phyloP scores from a whole-genome alignment of 78 protist genomes.

The Mantamonas sphyraenae region DNA sequence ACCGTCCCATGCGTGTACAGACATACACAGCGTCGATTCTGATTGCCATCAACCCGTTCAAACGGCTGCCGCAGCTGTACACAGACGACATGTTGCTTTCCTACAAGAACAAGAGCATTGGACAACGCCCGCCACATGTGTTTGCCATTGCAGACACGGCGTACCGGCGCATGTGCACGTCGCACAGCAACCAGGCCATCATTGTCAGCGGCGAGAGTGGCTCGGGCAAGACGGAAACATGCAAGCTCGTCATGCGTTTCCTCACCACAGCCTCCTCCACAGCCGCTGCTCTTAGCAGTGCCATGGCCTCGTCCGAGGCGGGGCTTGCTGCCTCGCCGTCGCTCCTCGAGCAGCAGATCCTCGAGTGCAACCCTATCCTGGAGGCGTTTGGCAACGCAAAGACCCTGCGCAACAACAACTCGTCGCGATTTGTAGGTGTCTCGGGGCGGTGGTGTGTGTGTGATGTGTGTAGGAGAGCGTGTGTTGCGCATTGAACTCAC shows the following conservation, averaged over 20 bases:
- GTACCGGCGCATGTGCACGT: background rate
- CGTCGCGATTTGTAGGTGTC: constrained; percentile 32
- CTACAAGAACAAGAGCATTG: background rate
- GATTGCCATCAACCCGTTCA: constrained; percentile 31
- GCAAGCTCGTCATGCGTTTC: constrained; percentile 1
- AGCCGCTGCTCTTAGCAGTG: no score
- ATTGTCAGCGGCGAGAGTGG: constrained; percentile 41
- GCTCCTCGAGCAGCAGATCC: background rate
- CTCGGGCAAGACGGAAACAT: constrained; percentile 37
- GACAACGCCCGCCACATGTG: constrained; percentile 9
- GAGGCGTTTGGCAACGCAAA: no score
- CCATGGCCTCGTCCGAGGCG: no score
- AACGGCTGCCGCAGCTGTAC: background rate
- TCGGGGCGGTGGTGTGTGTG: background rate
- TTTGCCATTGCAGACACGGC: constrained; percentile 14
- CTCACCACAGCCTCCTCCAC: background rate
- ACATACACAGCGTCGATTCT: constrained; percentile 18
- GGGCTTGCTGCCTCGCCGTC: background rate
- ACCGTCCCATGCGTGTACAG: constrained; percentile 3
- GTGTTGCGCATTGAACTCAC: background rate
- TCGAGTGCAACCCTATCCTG: background rate
- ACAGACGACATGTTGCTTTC: background rate
- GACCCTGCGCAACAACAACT: constrained; percentile 47
- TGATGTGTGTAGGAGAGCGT: no score
- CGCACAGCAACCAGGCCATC: no score